Evolutionary conservation across 1,139 yeast genomes (phyloP).

Genomic region (Arxiozyma telluris): DNA sequence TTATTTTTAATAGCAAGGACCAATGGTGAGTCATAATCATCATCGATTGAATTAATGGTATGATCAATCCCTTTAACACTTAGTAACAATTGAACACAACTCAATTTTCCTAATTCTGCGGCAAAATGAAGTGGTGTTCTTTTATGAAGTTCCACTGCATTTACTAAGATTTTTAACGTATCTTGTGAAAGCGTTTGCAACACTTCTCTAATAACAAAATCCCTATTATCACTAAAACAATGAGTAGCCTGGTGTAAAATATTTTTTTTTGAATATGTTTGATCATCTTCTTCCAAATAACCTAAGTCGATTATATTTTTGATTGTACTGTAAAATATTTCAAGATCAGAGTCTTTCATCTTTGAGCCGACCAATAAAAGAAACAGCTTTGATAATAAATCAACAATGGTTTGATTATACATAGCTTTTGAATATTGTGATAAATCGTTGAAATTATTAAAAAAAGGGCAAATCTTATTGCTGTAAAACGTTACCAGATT

Average conservation of each 20-base stretch:
- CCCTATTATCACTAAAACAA: conserved; percentile 30
- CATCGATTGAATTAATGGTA: conserved; percentile 45
- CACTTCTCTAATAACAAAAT: conserved; percentile 29
- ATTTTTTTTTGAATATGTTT: conserved; percentile 31
- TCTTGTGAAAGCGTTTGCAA: conserved; percentile 11
- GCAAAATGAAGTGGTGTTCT: conserved; percentile 86
- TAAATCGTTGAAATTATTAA: conserved; percentile 15
- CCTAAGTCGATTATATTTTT: conserved; percentile 21
- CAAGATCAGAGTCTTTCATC: conserved; percentile 26
- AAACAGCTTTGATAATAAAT: conserved; percentile 25
- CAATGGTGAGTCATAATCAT: conserved; percentile 72
- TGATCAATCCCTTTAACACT: conserved; percentile 16
- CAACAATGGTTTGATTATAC: conserved; percentile 9
- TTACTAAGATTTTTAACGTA: conserved; percentile 25
- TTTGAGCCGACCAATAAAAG: conserved; percentile 23
- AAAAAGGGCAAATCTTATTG: conserved; percentile 18
- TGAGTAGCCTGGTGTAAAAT: conserved; percentile 35
- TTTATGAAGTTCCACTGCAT: conserved; percentile 51
- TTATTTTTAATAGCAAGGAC: conserved; percentile 68
- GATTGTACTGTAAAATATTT: conserved; percentile 22
- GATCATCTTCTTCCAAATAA: conserved; percentile 27
- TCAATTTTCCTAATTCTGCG: conserved; percentile 56
- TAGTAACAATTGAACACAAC: conserved; percentile 41
- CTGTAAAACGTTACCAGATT: conserved; percentile 19
- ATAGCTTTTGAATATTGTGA: not conserved